Evolutionary conservation across 108 stramenopile species (phyloP).

Genomic region (Skeletonema grethae): DNA sequence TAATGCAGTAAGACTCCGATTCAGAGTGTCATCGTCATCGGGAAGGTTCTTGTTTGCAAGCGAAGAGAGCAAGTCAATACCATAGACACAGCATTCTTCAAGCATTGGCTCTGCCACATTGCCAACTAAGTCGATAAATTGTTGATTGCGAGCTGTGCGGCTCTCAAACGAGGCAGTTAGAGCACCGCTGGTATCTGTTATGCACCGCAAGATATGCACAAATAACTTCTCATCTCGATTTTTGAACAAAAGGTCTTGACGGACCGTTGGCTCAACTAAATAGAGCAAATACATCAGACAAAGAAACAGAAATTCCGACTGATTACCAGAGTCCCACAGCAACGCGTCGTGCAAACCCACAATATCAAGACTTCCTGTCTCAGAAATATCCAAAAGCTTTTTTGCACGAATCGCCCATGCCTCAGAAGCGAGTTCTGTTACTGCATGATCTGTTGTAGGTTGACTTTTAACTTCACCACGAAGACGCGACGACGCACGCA

Average conservation of each 20-base stretch:
- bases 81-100: conserved; percentile 17
- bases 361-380: conserved; percentile 15
- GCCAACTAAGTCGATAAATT: conserved; percentile 41
- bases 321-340: conserved; percentile 44
- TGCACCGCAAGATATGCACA: conserved; percentile 37
- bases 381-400: conserved; percentile 49
- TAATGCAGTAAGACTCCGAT: conserved; percentile 22
- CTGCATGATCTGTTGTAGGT: conserved; percentile 30
- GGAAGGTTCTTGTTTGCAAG: conserved; percentile 7
- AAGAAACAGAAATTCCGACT: conserved; percentile 38
- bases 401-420: conserved; percentile 59
- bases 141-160: conserved; percentile 24
- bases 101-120: conserved; percentile 11
- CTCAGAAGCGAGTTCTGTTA: conserved; percentile 36
- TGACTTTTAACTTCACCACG: conserved; percentile 12
- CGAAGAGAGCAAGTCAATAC: conserved; percentile 28
- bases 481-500: conserved; percentile 27
- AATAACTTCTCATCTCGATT: conserved; percentile 32
- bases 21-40: background rate
- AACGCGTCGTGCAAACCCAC: conserved; percentile 47
- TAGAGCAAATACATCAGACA: conserved; percentile 53
- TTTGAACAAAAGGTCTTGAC: conserved; percentile 27
- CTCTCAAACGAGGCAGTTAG: conserved; percentile 16
- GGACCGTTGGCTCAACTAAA: conserved; percentile 22
- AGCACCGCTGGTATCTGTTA: conserved; percentile 36